These are phyloP conservation scores for Botrytis fabae DNA, from an alignment of 2,329 filamentous ascomycete genomes.

Conservation along the genomic window DNA sequence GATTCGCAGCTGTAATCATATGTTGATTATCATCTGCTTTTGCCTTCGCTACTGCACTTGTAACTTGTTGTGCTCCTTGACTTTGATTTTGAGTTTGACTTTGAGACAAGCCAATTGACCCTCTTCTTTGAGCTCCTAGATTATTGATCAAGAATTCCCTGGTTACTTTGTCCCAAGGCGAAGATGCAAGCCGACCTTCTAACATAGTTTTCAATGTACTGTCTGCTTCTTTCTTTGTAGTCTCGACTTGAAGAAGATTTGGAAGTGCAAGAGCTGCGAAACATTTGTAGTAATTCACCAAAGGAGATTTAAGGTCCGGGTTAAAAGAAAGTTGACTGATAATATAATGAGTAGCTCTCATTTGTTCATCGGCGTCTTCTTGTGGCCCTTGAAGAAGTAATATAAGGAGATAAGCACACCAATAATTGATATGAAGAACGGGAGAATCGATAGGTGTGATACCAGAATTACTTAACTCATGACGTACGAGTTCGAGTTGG, in stretches of 20 bases:
- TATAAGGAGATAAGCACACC: constrained; percentile 66
- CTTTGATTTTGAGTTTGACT: neutral
- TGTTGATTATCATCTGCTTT: constrained; percentile 28
- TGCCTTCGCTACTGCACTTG: neutral
- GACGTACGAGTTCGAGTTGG: constrained; percentile 65
- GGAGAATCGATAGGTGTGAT: constrained; percentile 52
- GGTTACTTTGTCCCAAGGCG: constrained; percentile 59
- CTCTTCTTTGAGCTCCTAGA: neutral
- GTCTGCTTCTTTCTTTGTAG: constrained; percentile 57
- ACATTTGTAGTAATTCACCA: constrained; percentile 66
- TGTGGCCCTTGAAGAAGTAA: constrained; percentile 53
- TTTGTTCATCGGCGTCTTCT: constrained; percentile 55
- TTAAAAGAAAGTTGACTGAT: constrained; percentile 58
- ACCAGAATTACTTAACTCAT: constrained; percentile 59
- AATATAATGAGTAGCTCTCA: constrained; percentile 61
- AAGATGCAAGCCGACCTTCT: constrained; percentile 51
- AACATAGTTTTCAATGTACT: constrained; percentile 56
- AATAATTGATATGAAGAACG: constrained; percentile 66
- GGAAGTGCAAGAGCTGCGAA: constrained; percentile 61
- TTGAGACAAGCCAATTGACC: neutral
- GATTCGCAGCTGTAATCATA: constrained; percentile 32
- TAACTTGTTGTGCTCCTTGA: neutral
- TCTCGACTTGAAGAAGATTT: constrained; percentile 57
- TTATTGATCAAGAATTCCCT: constrained; percentile 43
- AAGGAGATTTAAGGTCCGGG: constrained; percentile 57